Evolutionary conservation across 2,329 filamentous ascomycete genomes (phyloP).

Genomic region (Fonsecaea erecta): DNA sequence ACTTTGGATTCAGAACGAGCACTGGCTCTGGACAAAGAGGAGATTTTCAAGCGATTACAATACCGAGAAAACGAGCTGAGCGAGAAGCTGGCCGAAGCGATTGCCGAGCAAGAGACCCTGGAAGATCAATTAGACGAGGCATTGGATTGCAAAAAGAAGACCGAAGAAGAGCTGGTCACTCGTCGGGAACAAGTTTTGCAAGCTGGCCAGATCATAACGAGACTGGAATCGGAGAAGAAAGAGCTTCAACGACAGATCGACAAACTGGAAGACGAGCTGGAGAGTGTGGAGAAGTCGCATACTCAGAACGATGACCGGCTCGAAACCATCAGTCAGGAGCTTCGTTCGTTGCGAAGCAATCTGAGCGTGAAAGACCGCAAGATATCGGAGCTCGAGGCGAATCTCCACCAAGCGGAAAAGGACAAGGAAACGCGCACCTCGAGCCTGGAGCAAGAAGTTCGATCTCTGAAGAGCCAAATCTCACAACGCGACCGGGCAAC

Average conservation of each 20-base stretch:
- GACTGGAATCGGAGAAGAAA: slow-evolving; percentile 84
- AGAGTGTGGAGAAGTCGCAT: slow-evolving; percentile 71
- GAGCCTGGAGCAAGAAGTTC: slow-evolving; percentile 35
- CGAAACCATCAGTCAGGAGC: slow-evolving; percentile 73
- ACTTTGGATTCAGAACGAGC: slow-evolving; percentile 93
- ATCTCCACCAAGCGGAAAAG: slow-evolving; percentile 81
- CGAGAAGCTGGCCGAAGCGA: slow-evolving; percentile 87
- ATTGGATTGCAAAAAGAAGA: slow-evolving; percentile 83
- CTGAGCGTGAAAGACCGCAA: slow-evolving; percentile 88
- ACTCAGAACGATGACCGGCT: slow-evolving; percentile 77
- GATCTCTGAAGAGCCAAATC: slow-evolving; percentile 33
- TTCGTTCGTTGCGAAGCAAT: slow-evolving; percentile 91
- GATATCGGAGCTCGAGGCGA: slow-evolving; percentile 81
- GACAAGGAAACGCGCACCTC: slow-evolving; percentile 66
- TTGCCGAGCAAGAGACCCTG: slow-evolving; percentile 90
- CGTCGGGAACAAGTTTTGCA: slow-evolving; percentile 85
- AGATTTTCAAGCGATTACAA: slow-evolving; percentile 97
- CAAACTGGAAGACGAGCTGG: slow-evolving; percentile 71
- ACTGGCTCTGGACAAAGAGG: slow-evolving; percentile 96
- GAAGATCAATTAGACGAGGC: slow-evolving; percentile 92
- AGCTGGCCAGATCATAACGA: slow-evolving; percentile 82
- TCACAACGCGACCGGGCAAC: slow-evolving; percentile 31
- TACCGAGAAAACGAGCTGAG: slow-evolving; percentile 87
- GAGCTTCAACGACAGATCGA: slow-evolving; percentile 70
- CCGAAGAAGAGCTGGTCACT: slow-evolving; percentile 80